These are phyloP conservation scores for Solanum paucissectum DNA, from an alignment of 257 asterid species.

Conservation along the genomic window DNA sequence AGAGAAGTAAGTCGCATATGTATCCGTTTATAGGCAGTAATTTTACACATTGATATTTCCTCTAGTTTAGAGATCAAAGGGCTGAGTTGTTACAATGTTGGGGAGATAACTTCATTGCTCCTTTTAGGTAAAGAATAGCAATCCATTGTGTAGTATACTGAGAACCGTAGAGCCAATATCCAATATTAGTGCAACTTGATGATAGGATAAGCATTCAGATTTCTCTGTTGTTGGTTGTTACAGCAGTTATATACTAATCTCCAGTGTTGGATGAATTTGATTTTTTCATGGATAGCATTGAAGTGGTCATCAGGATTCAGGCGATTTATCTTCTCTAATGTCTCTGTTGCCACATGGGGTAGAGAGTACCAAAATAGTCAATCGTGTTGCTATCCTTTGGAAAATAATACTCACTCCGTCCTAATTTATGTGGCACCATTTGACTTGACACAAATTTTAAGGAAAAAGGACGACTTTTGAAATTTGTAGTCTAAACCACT, in stretches of 20 bases:
- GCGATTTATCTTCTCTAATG: background rate
- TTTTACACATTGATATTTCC: background rate
- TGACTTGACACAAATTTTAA: background rate
- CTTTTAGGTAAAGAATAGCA: background rate
- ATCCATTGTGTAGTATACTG: background rate
- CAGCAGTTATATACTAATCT: background rate
- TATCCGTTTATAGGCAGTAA: background rate
- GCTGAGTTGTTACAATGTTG: background rate
- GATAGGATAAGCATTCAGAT: background rate
- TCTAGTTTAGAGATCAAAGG: background rate
- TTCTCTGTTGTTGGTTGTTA: background rate
- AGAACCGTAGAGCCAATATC: background rate
- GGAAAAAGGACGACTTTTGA: background rate
- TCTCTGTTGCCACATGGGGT: background rate
- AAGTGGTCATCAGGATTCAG: background rate
- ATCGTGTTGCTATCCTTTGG: background rate
- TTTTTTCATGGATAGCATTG: background rate
- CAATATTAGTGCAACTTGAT: background rate
- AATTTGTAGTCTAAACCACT: background rate
- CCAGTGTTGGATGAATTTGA: background rate
- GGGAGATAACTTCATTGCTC: background rate
- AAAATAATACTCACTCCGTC: background rate
- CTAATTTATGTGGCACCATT: background rate
- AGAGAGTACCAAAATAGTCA: background rate
- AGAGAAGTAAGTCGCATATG: slow-evolving; percentile 44